Conservation (phyloP, 2,329 filamentous ascomycete genomes). For the Ilyonectria sp. region DNA sequence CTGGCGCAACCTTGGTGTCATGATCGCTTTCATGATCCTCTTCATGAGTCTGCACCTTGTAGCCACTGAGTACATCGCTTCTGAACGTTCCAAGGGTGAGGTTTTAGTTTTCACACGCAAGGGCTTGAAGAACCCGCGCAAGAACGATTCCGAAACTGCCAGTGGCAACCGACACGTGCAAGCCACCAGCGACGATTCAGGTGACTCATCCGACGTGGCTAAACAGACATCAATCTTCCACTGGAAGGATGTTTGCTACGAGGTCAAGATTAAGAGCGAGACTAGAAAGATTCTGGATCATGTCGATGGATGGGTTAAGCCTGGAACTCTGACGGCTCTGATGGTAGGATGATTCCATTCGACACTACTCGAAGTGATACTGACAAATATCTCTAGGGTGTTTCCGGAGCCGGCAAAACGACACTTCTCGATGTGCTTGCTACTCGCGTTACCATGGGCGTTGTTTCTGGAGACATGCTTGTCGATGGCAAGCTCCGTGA, state of each 20-base stretch:
- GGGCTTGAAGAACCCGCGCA: conserved; percentile 12
- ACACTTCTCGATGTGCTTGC: conserved; percentile 88
- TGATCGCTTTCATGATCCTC: conserved; percentile 32
- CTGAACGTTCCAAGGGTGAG: conserved; percentile 43
- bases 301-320: conserved; percentile 81
- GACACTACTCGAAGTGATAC: background rate
- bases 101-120: conserved; percentile 39
- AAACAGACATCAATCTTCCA: conserved; percentile 67
- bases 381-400: conserved; percentile 52
- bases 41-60: conserved; percentile 38
- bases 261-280: conserved; percentile 77
- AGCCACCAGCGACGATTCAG: background rate
- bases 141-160: conserved; percentile 19
- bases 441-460: conserved; percentile 86
- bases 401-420: conserved; percentile 89
- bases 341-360: conserved; percentile 65
- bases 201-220: conserved; percentile 16
- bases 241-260: conserved; percentile 80
- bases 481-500: conserved; percentile 75
- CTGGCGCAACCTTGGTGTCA: conserved; percentile 40
- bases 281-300: conserved; percentile 75
- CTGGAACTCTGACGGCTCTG: conserved; percentile 77
- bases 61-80: conserved; percentile 38
- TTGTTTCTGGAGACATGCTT: conserved; percentile 85
- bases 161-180: background rate